Evolutionary conservation across 148 eudicot genomes (phyloP).

Genomic region (Camellia sinensis): DNA sequence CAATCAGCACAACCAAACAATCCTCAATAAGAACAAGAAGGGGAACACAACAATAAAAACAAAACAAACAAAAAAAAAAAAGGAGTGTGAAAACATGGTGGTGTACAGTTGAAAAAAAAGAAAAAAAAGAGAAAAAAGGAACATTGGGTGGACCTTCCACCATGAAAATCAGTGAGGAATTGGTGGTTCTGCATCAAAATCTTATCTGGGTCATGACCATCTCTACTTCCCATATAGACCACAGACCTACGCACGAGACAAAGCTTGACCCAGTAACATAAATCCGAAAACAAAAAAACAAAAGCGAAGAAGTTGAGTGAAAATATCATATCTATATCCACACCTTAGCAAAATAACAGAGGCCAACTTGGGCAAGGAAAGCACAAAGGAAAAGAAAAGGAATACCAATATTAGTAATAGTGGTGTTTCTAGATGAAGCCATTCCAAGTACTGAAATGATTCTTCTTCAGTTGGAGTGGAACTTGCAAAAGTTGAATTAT

Average conservation of each 20-base stretch:
- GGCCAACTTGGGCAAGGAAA: constrained; percentile 17
- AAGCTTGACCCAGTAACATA: not conserved
- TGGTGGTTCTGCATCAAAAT: constrained; percentile 44
- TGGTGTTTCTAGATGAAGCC: constrained; percentile 18
- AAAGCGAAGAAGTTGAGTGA: not conserved
- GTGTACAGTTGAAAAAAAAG: not conserved
- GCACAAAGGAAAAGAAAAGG: constrained; percentile 19
- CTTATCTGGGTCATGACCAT: constrained; percentile 43
- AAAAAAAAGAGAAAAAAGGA: not conserved
- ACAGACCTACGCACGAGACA: constrained; percentile 32
- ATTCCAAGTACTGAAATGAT: constrained; percentile 9
- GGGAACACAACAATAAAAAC: not conserved
- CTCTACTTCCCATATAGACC: constrained; percentile 52
- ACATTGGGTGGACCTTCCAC: constrained; percentile 34
- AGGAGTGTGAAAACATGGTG: no score
- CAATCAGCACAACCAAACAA: constrained; percentile 6
- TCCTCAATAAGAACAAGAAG: not conserved
- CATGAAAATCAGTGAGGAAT: constrained; percentile 42
- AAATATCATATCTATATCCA: not conserved
- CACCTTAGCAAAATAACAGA: constrained; percentile 31
- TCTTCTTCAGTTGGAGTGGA: no score
- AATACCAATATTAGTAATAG: not conserved
- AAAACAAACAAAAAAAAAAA: not conserved
- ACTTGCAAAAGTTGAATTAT: no score
- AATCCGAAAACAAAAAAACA: not conserved